Evolutionary conservation across 2,329 filamentous ascomycete species (phyloP).

Genomic region (Trichophyton mentagrophytes): DNA sequence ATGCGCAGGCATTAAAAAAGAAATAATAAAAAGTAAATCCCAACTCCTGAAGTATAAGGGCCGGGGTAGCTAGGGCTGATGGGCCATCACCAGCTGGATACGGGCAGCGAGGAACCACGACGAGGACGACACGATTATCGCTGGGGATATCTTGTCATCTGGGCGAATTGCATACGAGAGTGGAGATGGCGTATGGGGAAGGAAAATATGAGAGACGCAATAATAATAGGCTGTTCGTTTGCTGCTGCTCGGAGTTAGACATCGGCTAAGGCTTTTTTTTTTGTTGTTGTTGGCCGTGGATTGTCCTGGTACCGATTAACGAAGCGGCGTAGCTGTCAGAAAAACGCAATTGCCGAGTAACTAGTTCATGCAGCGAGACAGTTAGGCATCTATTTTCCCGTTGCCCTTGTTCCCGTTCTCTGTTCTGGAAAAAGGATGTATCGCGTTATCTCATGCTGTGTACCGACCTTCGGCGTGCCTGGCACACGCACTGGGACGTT

Average conservation of each 20-base stretch:
- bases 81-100: background rate
- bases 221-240: background rate
- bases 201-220: background rate
- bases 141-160: background rate
- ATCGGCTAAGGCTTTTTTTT: background rate
- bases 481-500: too few species aligned
- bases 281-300: too few species aligned
- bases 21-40: background rate
- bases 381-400: too few species aligned
- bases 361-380: too few species aligned
- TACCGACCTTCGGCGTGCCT: too few species aligned
- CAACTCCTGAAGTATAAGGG: background rate
- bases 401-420: too few species aligned
- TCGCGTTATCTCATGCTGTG: too few species aligned
- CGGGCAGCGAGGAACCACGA: background rate
- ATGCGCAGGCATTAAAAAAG: background rate
- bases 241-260: background rate
- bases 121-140: background rate
- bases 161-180: background rate
- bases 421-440: too few species aligned
- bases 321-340: background rate
- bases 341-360: background rate
- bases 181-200: background rate
- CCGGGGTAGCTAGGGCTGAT: constrained; percentile 1
- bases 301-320: background rate